phyloP scores from a whole-genome alignment of 768 basidiomycete genomes.

The Leccinellum luteum region DNA sequence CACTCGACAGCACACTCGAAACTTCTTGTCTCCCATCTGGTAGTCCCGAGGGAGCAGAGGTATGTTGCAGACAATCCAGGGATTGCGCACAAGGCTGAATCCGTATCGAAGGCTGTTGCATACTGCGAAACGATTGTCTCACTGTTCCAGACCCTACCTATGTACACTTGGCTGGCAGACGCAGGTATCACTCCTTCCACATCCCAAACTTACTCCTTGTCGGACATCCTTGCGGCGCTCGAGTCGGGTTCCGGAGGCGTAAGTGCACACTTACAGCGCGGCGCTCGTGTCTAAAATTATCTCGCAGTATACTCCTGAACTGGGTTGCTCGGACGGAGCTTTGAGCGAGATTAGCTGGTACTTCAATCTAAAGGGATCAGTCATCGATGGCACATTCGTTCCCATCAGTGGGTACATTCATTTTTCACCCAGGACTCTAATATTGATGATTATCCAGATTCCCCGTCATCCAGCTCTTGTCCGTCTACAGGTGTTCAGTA shows the following conservation, averaged over 20 bases:
- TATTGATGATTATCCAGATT: conserved; percentile 36
- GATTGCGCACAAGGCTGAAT: neutral
- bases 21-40: conserved; percentile 57
- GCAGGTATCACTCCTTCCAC: conserved; percentile 75
- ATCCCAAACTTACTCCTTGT: conserved; percentile 54
- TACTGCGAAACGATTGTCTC: conserved; percentile 60
- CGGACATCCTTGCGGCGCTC: conserved; percentile 52
- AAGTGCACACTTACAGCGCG: conserved; percentile 4
- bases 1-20: conserved; percentile 49
- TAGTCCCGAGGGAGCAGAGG: conserved; percentile 61
- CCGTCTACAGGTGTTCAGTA: conserved; percentile 59
- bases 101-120: conserved; percentile 52
- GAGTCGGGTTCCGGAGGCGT: conserved; percentile 50
- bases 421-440: neutral
- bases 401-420: conserved; percentile 49
- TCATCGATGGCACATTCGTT: conserved; percentile 62
- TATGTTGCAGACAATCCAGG: conserved; percentile 20
- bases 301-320: conserved; percentile 45
- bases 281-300: neutral
- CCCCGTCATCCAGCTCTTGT: conserved; percentile 49
- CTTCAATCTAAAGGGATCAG: conserved; percentile 63
- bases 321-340: conserved; percentile 41
- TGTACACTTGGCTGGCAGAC: conserved; percentile 65
- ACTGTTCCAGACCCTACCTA: conserved; percentile 67
- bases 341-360: conserved; percentile 56